phyloP scores from a whole-genome alignment of 805 yeast genomes.

The Metschnikowia gelsemii region DNA sequence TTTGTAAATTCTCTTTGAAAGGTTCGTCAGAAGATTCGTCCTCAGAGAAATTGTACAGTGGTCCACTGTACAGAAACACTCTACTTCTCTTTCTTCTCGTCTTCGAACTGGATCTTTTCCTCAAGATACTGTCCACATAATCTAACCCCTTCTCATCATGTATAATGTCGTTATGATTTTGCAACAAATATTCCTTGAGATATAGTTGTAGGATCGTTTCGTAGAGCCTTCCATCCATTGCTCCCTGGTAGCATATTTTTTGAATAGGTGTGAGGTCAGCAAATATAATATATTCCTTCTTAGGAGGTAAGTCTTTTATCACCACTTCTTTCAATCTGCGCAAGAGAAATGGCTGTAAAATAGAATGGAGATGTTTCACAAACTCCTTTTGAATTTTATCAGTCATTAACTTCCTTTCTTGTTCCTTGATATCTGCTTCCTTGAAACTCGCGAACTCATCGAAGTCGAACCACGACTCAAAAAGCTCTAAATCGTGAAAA shows the following conservation, averaged over 20 bases:
- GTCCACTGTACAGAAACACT: not conserved
- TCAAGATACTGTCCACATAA: conserved; percentile 43
- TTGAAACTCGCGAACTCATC: conserved; percentile 41
- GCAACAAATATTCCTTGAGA: conserved; percentile 50
- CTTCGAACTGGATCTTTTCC: conserved; percentile 29
- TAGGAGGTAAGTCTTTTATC: conserved; percentile 69
- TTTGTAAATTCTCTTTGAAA: no score
- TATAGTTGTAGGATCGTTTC: conserved; percentile 45
- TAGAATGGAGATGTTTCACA: conserved; percentile 77
- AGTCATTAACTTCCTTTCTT: conserved; percentile 52
- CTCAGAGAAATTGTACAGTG: not conserved
- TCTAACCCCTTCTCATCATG: conserved; percentile 19
- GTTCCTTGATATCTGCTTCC: conserved; percentile 30
- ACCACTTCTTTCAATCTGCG: conserved; percentile 80
- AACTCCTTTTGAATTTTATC: conserved; percentile 51
- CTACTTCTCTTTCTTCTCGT: conserved; percentile 5
- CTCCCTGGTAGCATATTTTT: conserved; percentile 56
- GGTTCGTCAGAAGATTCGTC: not conserved
- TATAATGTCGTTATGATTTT: conserved; percentile 33
- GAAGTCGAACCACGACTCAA: conserved; percentile 94
- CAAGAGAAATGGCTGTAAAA: conserved; percentile 81
- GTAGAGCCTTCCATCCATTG: conserved; percentile 46
- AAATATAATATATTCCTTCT: conserved; percentile 83
- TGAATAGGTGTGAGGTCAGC: conserved; percentile 66
- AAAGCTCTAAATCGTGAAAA: conserved; percentile 83